Conservation (phyloP, 139 green algal genomes). For the Astrephomene gubernaculifera region DNA sequence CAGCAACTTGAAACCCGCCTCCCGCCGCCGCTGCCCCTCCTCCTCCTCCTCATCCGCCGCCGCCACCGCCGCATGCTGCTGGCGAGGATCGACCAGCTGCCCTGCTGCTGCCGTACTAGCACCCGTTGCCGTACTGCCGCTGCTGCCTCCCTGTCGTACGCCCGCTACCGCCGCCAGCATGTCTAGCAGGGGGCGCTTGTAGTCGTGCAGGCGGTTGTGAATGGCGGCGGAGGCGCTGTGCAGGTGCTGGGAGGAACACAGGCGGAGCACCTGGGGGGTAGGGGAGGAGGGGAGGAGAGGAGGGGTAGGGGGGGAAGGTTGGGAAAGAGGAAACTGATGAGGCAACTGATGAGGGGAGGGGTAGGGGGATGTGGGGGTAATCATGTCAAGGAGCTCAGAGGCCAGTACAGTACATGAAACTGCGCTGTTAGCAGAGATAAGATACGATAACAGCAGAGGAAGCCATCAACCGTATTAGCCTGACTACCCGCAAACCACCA, state of each 20-base stretch:
- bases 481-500: no score
- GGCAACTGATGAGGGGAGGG: no score
- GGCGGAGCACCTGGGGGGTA: conserved; percentile 66
- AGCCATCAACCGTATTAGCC: no score
- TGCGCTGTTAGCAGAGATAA: no score
- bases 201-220: conserved; percentile 85
- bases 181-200: conserved; percentile 78
- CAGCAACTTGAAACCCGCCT: conserved; percentile 73
- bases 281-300: neutral
- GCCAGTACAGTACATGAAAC: no score
- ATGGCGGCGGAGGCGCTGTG: conserved; percentile 83
- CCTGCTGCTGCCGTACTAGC: neutral
- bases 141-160: neutral
- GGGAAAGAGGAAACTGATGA: no score
- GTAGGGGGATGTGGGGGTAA: no score
- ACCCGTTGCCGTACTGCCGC: neutral
- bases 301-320: no score
- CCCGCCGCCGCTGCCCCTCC: neutral
- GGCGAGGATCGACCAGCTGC: neutral
- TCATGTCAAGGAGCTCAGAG: no score
- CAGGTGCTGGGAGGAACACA: conserved; percentile 84
- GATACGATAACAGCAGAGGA: no score
- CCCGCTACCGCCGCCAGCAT: conserved; percentile 75
- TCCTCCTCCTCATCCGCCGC: neutral
- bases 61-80: neutral